phyloP scores from a whole-genome alignment of 176 grass and related monocot species.

The Cymbopogon citratus region DNA sequence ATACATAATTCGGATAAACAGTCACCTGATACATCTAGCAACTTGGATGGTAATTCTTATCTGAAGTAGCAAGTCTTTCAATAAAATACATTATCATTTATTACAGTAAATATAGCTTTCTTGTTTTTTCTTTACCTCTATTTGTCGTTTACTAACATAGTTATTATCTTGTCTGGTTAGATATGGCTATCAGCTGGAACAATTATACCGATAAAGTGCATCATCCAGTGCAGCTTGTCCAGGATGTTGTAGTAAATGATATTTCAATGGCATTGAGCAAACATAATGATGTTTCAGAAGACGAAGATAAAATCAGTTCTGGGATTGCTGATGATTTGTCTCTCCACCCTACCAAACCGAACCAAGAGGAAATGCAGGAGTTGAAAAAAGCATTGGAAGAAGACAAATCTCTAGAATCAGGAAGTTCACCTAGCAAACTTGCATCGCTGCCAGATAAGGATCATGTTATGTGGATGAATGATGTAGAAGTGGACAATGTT shows the following conservation, averaged over 20 bases:
- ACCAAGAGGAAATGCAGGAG: conserved; percentile 23
- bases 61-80: conserved; percentile 11
- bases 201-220: conserved; percentile 28
- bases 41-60: conserved; percentile 47
- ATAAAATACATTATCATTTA: conserved; percentile 12
- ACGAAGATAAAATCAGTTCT: conserved; percentile 27
- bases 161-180: conserved; percentile 40
- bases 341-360: background rate
- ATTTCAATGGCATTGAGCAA: conserved; percentile 23
- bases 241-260: conserved; percentile 33
- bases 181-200: conserved; percentile 22
- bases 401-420: conserved; percentile 5
- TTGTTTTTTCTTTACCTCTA: background rate
- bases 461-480: conserved; percentile 24
- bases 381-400: conserved; percentile 19
- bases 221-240: conserved; percentile 26
- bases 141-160: conserved; percentile 11
- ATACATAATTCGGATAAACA: conserved; percentile 24
- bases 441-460: conserved; percentile 14
- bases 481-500: conserved; percentile 19
- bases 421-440: conserved; percentile 21
- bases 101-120: background rate
- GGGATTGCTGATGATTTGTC: conserved; percentile 37
- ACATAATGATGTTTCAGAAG: conserved; percentile 42
- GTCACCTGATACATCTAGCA: conserved; percentile 26